These are phyloP conservation scores for Breynia disticha DNA, from an alignment of 441 rosid genomes.

Conservation along the genomic window DNA sequence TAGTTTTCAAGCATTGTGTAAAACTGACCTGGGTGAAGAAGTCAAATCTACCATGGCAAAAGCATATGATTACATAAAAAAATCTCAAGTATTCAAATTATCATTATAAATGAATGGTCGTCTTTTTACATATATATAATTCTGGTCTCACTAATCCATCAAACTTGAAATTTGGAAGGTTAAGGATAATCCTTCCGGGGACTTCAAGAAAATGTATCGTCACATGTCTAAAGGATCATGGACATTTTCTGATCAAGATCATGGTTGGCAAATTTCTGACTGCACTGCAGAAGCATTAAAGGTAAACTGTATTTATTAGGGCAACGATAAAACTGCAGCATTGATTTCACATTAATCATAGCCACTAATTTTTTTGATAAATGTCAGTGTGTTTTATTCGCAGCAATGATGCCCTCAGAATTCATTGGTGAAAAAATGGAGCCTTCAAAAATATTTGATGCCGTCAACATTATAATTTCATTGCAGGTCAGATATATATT, in stretches of 20 bases:
- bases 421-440: constrained; percentile 31
- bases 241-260: constrained; percentile 26
- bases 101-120: constrained; percentile 10
- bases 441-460: constrained; percentile 26
- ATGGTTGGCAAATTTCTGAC: constrained; percentile 30
- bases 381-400: constrained; percentile 31
- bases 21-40: constrained; percentile 28
- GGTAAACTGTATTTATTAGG: constrained; percentile 14
- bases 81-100: constrained; percentile 27
- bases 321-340: not conserved
- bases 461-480: constrained; percentile 41
- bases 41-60: constrained; percentile 24
- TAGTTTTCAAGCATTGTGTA: constrained; percentile 33
- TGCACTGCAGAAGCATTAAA: constrained; percentile 28
- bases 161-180: constrained; percentile 28
- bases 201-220: constrained; percentile 16
- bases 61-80: constrained; percentile 38
- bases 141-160: not conserved
- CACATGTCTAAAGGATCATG: constrained; percentile 21
- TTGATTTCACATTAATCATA: not conserved
- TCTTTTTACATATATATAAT: constrained; percentile 3
- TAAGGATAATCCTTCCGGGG: constrained; percentile 20
- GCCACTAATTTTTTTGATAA: not conserved
- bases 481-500: constrained; percentile 30
- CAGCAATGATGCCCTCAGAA: constrained; percentile 33